phyloP scores from a whole-genome alignment of 805 yeast genomes.

The Saccharomycopsis fodiens region DNA sequence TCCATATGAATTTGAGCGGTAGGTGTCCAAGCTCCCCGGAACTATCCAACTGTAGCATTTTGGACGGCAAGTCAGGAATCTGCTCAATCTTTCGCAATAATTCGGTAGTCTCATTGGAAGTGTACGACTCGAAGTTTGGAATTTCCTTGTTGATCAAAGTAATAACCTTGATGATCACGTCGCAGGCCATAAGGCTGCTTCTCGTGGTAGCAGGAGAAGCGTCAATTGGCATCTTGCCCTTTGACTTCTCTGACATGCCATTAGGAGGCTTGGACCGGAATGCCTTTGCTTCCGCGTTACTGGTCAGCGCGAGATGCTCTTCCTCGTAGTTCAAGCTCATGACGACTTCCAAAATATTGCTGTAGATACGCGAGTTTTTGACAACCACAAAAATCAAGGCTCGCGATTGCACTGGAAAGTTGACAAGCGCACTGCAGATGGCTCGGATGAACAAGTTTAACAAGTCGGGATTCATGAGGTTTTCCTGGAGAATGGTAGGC shows the following conservation, averaged over 20 bases:
- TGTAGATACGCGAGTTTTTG: slow-evolving; percentile 34
- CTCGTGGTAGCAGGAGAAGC: slow-evolving; percentile 44
- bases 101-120: slow-evolving; percentile 25
- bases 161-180: slow-evolving; percentile 33
- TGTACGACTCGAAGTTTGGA: slow-evolving; percentile 26
- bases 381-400: slow-evolving; percentile 45
- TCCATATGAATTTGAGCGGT: slow-evolving; percentile 54
- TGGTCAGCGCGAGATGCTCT: background rate
- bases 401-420: slow-evolving; percentile 41
- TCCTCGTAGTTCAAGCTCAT: slow-evolving; percentile 7
- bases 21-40: background rate
- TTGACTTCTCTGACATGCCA: slow-evolving; percentile 55
- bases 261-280: slow-evolving; percentile 44
- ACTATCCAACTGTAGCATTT: slow-evolving; percentile 22
- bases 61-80: slow-evolving; percentile 26
- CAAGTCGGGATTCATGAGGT: slow-evolving; percentile 42
- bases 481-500: slow-evolving; percentile 30
- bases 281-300: slow-evolving; percentile 31
- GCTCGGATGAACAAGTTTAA: slow-evolving; percentile 54
- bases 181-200: slow-evolving; percentile 43
- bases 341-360: slow-evolving; percentile 25
- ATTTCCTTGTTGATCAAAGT: slow-evolving; percentile 26
- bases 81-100: slow-evolving; percentile 36
- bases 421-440: slow-evolving; percentile 42
- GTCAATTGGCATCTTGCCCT: slow-evolving; percentile 43